Conservation (phyloP, 495 filamentous ascomycete genomes). For the Aspergillus affinis region DNA sequence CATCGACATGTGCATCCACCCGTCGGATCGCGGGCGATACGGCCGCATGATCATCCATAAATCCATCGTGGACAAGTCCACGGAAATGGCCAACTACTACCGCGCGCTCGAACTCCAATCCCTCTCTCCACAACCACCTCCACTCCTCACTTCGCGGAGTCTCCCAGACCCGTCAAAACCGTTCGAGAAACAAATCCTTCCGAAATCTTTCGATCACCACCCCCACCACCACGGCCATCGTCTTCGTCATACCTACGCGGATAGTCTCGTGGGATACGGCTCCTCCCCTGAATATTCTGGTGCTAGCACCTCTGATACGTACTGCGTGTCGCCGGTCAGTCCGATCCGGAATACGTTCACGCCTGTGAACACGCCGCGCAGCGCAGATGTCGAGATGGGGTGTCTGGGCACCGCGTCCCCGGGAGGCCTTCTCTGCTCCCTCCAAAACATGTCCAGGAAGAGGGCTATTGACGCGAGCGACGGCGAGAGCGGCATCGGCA, state of each 20-base stretch:
- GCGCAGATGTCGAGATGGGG: conserved; percentile 13
- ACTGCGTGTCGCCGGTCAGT: conserved; percentile 32
- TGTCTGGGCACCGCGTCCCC: conserved; percentile 13
- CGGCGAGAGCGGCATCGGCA: conserved; percentile 4
- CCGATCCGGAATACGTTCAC: conserved; percentile 29
- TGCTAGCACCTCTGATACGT: conserved; percentile 18
- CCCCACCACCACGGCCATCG: not conserved
- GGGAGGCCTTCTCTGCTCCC: conserved; percentile 8
- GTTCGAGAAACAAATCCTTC: not conserved
- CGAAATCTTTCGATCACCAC: not conserved
- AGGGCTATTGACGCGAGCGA: not conserved
- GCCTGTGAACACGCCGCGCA: conserved; percentile 36
- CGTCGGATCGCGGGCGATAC: conserved; percentile 54
- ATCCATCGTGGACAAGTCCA: conserved; percentile 56
- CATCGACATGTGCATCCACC: conserved; percentile 65
- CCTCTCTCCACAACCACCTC: conserved; percentile 2
- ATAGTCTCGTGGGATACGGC: conserved; percentile 22
- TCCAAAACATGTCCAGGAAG: not conserved
- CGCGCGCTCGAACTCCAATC: conserved; percentile 31
- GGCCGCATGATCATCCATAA: conserved; percentile 67
- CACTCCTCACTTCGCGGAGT: not conserved
- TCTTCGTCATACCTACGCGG: conserved; percentile 20
- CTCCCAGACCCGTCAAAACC: not conserved
- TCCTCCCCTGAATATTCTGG: conserved; percentile 25
- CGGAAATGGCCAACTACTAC: conserved; percentile 50